Evolutionary conservation across 1,284 basidiomycete species (phyloP), one percentile per base, ranked within the genome.

Genomic region (Apiotrichum sp.): DNA sequence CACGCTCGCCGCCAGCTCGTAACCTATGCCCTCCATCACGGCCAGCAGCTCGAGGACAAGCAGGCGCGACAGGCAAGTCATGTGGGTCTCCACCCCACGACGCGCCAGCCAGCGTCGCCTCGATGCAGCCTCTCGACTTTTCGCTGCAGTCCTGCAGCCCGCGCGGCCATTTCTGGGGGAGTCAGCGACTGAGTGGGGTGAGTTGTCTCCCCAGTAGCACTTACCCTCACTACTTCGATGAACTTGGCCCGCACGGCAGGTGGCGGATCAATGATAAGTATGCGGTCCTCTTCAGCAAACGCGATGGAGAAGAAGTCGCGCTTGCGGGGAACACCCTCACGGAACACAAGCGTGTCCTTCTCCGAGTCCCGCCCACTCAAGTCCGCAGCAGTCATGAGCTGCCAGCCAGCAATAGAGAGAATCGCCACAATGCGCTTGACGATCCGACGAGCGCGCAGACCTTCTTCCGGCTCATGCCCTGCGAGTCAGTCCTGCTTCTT

Each of bases 321-420:
- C 48, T 69, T 61, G 2, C 50, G n/a, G 3, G 66, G 62, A 10
- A 61, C 59, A 4, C 67, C 68, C 4, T 62, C 55, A 42, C 63
- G 65, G 58, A 74, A 67, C 46, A 71, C 58, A 14, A 74, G 39
- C 3, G 65, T 69, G 52, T 73, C 71, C 49, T 73, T 73, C 55
- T 72, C 71, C n/a, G 13, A 63, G 22, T 14, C 11, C 45, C 70
- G 69, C 50, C 70, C 69, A 44, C 65, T 64, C 29, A 72, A 56
- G 49, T 73, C 70, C 36, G 58, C 54, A 8, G 65, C 51, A 42
- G 63, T 54, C 40, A 62, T 51, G 6, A 72, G 52, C 40, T 72
- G 66, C 70, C 70, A 74, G n/a, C 72, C 72, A 1, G 53, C 44
- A 1, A 47, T 35, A 10, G 65, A 59, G 0, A 74, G 61, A 13